phyloP scores from a whole-genome alignment of 345 rosid genomes.

The Citrus mangshanensis region DNA sequence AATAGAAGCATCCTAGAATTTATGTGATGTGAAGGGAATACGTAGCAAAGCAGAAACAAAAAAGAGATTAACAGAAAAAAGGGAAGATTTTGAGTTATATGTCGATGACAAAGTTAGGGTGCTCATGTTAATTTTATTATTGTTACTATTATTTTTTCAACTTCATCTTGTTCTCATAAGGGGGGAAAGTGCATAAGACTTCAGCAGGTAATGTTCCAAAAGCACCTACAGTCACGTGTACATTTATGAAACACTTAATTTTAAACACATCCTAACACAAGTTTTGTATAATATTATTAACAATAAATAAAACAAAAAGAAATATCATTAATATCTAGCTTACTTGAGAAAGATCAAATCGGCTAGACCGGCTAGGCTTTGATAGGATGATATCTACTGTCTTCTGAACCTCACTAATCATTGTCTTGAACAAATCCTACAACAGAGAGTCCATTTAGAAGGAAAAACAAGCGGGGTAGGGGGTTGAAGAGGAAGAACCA shows the following conservation, averaged over 20 bases:
- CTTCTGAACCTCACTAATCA: constrained; percentile 54
- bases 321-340: constrained; percentile 13
- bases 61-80: no score
- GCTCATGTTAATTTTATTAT: not conserved
- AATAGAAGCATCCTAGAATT: not conserved
- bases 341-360: constrained; percentile 62
- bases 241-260: no score
- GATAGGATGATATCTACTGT: constrained; percentile 36
- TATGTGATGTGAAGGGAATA: not conserved
- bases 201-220: not conserved
- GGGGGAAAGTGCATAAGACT: not conserved
- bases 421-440: constrained; percentile 90
- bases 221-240: not conserved
- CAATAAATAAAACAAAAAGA: not conserved
- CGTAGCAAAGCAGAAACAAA: not conserved
- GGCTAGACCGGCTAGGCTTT: constrained; percentile 53
- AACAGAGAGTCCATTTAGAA: not conserved
- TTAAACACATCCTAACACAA: not conserved
- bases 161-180: not conserved
- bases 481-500: not conserved
- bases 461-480: not conserved
- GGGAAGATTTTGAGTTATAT: not conserved
- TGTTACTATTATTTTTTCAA: no score
- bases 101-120: not conserved
- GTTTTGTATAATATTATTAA: not conserved